phyloP scores from a whole-genome alignment of 202 grass and related monocot genomes.

The Hordeum pubiflorum region DNA sequence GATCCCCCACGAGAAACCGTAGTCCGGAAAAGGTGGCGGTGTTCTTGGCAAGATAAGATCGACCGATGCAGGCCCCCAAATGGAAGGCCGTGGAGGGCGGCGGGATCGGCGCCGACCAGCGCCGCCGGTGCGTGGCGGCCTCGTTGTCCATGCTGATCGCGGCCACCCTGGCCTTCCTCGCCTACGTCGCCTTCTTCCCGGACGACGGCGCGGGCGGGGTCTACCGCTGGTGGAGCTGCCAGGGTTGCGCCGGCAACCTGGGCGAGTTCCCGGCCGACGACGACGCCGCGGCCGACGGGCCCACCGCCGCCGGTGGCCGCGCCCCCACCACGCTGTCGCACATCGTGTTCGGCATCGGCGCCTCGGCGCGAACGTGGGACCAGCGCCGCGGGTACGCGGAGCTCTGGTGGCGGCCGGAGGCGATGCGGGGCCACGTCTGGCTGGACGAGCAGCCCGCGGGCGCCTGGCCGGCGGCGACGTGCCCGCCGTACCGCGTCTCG shows the following conservation, averaged over 20 bases:
- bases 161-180: conserved; percentile 41
- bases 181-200: conserved; percentile 55
- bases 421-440: conserved; percentile 64
- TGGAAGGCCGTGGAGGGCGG: conserved; percentile 29
- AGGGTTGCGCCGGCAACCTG: neutral
- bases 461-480: conserved; percentile 32
- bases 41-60: neutral
- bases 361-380: conserved; percentile 59
- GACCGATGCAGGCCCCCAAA: conserved; percentile 6
- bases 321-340: conserved; percentile 55
- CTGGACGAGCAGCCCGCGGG: conserved; percentile 48
- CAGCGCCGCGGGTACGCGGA: conserved; percentile 56
- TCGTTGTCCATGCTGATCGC: conserved; percentile 48
- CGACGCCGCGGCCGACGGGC: neutral
- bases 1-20: conserved; percentile 26
- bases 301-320: neutral
- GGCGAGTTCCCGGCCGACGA: conserved; percentile 10
- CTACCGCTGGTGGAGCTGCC: conserved; percentile 44
- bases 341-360: conserved; percentile 77
- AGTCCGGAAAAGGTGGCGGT: neutral
- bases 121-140: conserved; percentile 41
- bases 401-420: conserved; percentile 68
- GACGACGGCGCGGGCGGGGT: conserved; percentile 31
- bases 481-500: conserved; percentile 64
- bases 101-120: conserved; percentile 19